A percentile compares a stretch with the other conserved stretches of the same genome.
phyloP scores from a whole-genome alignment of 2,329 filamentous ascomycete genomes.

The Beauveria medogensis region DNA sequence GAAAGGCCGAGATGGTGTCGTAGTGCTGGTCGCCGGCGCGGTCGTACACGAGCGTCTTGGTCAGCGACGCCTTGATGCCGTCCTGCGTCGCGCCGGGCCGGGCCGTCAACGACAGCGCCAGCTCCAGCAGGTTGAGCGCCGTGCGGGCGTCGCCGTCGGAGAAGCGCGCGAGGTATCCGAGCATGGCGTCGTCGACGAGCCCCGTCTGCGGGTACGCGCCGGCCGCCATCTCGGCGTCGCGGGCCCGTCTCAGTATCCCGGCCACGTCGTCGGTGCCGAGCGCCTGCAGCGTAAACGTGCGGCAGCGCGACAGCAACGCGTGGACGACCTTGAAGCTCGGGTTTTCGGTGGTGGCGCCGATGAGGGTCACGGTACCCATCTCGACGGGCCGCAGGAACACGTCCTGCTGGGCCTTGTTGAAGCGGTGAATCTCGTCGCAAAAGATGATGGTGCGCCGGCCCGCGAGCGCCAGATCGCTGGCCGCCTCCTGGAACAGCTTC shows the following conservation, averaged over 20 bases:
- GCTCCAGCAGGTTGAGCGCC: constrained; percentile 83
- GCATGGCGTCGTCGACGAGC: constrained; percentile 67
- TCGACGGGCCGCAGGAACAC: constrained; percentile 91
- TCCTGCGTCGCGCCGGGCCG: constrained; percentile 60
- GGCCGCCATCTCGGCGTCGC: constrained; percentile 47
- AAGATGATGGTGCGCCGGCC: constrained; percentile 93
- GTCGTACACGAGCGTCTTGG: constrained; percentile 91
- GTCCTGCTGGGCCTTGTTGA: constrained; percentile 88
- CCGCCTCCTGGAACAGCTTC: constrained; percentile 80
- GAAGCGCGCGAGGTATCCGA: constrained; percentile 76
- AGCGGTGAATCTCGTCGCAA: constrained; percentile 93
- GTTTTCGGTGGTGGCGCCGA: constrained; percentile 95
- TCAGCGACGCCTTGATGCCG: constrained; percentile 72
- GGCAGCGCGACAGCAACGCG: constrained; percentile 79
- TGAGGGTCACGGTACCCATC: constrained; percentile 79
- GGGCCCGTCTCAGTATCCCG: constrained; percentile 67
- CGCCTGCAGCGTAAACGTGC: constrained; percentile 79
- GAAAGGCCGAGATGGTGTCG: constrained; percentile 93
- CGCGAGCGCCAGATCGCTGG: constrained; percentile 69
- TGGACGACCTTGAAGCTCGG: constrained; percentile 88
- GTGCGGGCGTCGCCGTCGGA: constrained; percentile 90
- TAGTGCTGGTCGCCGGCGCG: constrained; percentile 94
- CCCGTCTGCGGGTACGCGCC: constrained; percentile 32
- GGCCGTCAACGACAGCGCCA: constrained; percentile 64
- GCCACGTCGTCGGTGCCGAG: constrained; percentile 65